phyloP scores from a whole-genome alignment of 345 rosid genomes.

The rapeseed (Brassica napus) region Da-Ae NC_063446.1:33091001-33091500 shows the following conservation, averaged over 20 bases:
- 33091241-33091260: neutral
- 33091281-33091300: no score
- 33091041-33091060: neutral
- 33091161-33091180: slow-evolving; percentile 67
- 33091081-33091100: slow-evolving; percentile 20
- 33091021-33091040: neutral
- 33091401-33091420: slow-evolving; percentile 97
- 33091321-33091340: slow-evolving; percentile 87
- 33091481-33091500: no score
- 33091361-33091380: slow-evolving; percentile 63
- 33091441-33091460: slow-evolving; percentile 8
- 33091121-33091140: slow-evolving; percentile 39
- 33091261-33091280: neutral
- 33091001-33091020: neutral
- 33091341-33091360: slow-evolving; percentile 78
- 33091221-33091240: slow-evolving; percentile 10
- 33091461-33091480: no score
- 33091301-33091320: slow-evolving; percentile 47
- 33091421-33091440: slow-evolving; percentile 2
- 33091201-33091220: slow-evolving; percentile 87
- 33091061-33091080: slow-evolving; percentile 15
- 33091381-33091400: slow-evolving; percentile 83
- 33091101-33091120: slow-evolving; percentile 34
- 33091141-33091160: slow-evolving; percentile 71
- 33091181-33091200: slow-evolving; percentile 69